Evolutionary conservation across 257 asterid genomes (phyloP).

Genomic region (Rubia yunnanensis): DNA sequence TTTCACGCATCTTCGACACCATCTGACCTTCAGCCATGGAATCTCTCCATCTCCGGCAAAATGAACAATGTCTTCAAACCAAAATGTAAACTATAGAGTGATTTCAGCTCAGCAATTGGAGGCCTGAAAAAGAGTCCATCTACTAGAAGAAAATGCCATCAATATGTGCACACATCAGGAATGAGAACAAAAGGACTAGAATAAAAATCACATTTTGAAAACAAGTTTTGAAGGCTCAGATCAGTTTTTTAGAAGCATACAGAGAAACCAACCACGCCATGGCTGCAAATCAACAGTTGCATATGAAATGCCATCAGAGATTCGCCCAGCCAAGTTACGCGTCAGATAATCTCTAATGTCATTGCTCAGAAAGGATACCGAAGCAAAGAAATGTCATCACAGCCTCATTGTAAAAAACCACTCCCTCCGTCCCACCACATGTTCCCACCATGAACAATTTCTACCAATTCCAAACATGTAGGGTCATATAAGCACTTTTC

Average conservation of each 20-base stretch:
- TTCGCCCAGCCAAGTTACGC: slow-evolving; percentile 2
- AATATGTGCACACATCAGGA: background rate
- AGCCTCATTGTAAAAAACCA: background rate
- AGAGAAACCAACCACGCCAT: slow-evolving; percentile 4
- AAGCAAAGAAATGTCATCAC: background rate
- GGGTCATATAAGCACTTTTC: too few relatives aligned
- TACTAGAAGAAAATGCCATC: background rate
- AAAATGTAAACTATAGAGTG: background rate
- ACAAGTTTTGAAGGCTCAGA: slow-evolving; percentile 10
- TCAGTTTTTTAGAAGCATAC: background rate
- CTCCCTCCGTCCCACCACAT: too few relatives aligned
- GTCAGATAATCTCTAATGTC: background rate
- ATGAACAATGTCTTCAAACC: background rate
- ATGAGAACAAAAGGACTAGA: background rate
- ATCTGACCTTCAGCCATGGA: background rate
- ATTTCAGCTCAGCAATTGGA: background rate
- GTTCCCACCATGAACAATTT: too few relatives aligned
- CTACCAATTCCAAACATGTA: too few relatives aligned
- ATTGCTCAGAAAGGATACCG: background rate
- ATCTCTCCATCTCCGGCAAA: background rate
- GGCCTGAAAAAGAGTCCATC: background rate
- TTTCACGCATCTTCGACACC: background rate
- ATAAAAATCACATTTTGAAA: background rate
- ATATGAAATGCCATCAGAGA: background rate
- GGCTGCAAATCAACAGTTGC: slow-evolving; percentile 13